Conservation (phyloP, 768 basidiomycete genomes). For the Auriculariales sp. region DNA sequence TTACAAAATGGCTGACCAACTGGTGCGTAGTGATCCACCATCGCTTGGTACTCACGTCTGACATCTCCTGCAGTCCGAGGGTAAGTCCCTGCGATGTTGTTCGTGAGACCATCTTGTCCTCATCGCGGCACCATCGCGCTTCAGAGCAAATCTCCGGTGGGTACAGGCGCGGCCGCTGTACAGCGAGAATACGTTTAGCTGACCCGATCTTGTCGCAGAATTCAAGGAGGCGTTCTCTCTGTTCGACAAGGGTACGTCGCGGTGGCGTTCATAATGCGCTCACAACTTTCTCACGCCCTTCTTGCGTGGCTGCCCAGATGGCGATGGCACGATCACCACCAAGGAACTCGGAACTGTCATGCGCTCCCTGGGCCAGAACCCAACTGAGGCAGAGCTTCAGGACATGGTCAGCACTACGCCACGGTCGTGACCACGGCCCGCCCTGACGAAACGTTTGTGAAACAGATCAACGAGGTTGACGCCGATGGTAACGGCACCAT, state of each 20-base stretch:
- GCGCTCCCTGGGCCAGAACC: constrained; percentile 87
- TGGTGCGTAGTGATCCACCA: constrained; percentile 22
- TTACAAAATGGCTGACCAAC: constrained; percentile 36
- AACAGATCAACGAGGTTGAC: constrained; percentile 83
- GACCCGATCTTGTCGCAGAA: constrained; percentile 31
- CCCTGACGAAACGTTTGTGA: neutral
- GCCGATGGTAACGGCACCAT: constrained; percentile 80
- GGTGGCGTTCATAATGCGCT: constrained; percentile 6
- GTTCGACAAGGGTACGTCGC: constrained; percentile 75
- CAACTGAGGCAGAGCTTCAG: constrained; percentile 79
- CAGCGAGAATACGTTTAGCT: neutral
- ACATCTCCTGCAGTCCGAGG: constrained; percentile 32
- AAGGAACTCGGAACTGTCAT: constrained; percentile 86
- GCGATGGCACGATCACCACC: constrained; percentile 87
- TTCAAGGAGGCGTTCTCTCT: constrained; percentile 99
- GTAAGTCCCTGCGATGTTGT: constrained; percentile 20
- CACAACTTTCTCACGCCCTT: neutral
- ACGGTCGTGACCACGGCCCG: too few relatives aligned
- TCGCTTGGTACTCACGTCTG: neutral
- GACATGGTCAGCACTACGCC: constrained; percentile 47
- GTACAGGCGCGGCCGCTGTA: constrained; percentile 12
- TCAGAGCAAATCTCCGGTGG: constrained; percentile 84
- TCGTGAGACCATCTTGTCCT: constrained; percentile 6
- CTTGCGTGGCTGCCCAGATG: constrained; percentile 32
- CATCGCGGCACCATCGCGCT: neutral